These are phyloP conservation scores for Carex pumila DNA, from an alignment of 176 grass and related monocot species.

Conservation along the genomic window DNA sequence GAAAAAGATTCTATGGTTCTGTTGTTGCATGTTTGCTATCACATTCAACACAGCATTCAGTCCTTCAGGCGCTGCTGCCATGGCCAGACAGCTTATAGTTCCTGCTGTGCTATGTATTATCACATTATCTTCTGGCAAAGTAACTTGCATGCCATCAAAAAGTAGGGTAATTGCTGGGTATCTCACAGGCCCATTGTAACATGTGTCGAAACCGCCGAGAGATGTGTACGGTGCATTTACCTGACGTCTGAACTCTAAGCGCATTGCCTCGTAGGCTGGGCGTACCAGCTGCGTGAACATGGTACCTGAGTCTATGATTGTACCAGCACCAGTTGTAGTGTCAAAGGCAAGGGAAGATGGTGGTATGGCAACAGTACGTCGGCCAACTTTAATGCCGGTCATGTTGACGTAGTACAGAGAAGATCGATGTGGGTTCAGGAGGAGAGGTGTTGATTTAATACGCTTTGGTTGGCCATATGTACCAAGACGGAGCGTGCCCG, in stretches of 20 bases:
- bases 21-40: constrained; percentile 83
- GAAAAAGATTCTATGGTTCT: constrained; percentile 73
- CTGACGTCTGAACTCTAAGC: constrained; percentile 56
- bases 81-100: constrained; percentile 52
- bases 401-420: constrained; percentile 85
- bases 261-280: constrained; percentile 60
- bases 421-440: constrained; percentile 48
- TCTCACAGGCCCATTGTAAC: constrained; percentile 42
- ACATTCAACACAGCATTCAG: constrained; percentile 63
- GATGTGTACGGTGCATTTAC: constrained; percentile 21
- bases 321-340: constrained; percentile 41
- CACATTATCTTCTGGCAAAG: constrained; percentile 63
- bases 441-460: constrained; percentile 66
- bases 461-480: constrained; percentile 36
- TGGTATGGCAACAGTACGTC: constrained; percentile 37
- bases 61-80: constrained; percentile 50
- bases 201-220: constrained; percentile 82
- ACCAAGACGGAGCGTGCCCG: constrained; percentile 59
- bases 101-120: constrained; percentile 63
- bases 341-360: constrained; percentile 42
- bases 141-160: constrained; percentile 51
- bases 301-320: constrained; percentile 67
- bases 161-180: constrained; percentile 35
- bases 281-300: constrained; percentile 63
- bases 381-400: constrained; percentile 46